Evolutionary conservation across 768 basidiomycete genomes (phyloP), one percentile per base, ranked within the genome.

Genomic region (Boletus reticulatus): DNA sequence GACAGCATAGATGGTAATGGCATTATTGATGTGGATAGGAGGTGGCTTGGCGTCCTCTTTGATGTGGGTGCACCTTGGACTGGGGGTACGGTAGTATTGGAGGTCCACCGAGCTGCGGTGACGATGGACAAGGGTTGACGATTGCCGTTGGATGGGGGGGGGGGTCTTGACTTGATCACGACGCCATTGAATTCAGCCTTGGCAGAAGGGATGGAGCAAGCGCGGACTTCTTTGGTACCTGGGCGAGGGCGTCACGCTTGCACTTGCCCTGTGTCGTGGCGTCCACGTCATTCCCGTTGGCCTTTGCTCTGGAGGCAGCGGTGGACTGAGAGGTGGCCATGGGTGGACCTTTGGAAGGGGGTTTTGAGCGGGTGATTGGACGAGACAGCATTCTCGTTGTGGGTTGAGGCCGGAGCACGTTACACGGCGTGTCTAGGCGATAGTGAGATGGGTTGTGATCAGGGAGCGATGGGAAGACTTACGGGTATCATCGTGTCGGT

Each of bases 171-270:
- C 63, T 86, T 84, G 67, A 84, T 76, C 24, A 84, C 79, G 56
- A 88, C 85, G 48, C 83, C 82, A 53, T 87, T 87, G 52, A 83
- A 81, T 49, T 78, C 82, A 58, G 79, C 75, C 63, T 81, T 76
- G 27, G 63, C 67, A 34, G 75, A 68, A 8, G 70, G 67, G 22
- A n/a, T n/a, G n/a, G n/a, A n/a, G n/a, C n/a, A n/a, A n/a, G n/a
- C n/a, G n/a, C n/a, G n/a, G n/a, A n/a, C n/a, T n/a, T n/a, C 63
- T 84, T 84, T 3, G 76, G 75, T 43, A 92, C 86, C 66, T 92
- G 91, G 16, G 82, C 81, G 41, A 92, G 76, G 0, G 84, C 88
- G 48, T 85, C 85, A 19, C 90, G 85, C 69, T 91, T 92, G 52
- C 88, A 81, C 67, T 89, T 89, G 34, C 80, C 82, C 44, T 79